Evolutionary conservation across 148 eudicot genomes (phyloP).

Genomic region (Beta vulgaris): DNA sequence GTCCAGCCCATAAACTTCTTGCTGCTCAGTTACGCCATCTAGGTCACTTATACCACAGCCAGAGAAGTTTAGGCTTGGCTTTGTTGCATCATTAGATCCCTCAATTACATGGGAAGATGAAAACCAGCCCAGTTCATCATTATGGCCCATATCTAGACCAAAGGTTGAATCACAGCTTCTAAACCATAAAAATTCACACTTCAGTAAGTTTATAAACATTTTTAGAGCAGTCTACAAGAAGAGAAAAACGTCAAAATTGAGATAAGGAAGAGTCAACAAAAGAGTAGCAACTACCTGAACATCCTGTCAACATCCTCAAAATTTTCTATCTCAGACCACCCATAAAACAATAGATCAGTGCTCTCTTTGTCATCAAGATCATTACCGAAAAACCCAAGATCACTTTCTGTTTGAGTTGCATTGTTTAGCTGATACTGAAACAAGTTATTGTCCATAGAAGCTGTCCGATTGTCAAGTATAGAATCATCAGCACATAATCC

Average conservation of each 20-base stretch:
- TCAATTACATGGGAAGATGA: constrained; percentile 54
- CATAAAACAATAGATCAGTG: constrained; percentile 56
- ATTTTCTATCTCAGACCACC: constrained; percentile 77
- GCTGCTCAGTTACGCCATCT: constrained; percentile 33
- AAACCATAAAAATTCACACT: constrained; percentile 21
- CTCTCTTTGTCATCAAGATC: constrained; percentile 48
- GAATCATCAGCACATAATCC: constrained; percentile 47
- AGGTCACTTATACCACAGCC: constrained; percentile 35
- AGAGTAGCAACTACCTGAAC: constrained; percentile 63
- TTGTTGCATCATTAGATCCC: constrained; percentile 52
- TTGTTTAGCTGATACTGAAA: constrained; percentile 45
- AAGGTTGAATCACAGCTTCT: constrained; percentile 88
- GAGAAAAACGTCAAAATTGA: constrained; percentile 5
- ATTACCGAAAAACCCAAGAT: constrained; percentile 47
- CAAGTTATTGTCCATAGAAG: constrained; percentile 40
- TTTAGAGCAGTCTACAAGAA: background rate
- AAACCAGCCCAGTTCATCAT: constrained; percentile 65
- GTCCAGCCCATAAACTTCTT: constrained; percentile 33
- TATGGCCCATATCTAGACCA: constrained; percentile 55
- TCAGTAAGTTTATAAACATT: background rate
- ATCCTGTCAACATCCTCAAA: constrained; percentile 92
- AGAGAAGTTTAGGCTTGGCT: constrained; percentile 45
- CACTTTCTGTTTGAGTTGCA: constrained; percentile 44
- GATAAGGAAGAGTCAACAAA: background rate
- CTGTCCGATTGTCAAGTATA: constrained; percentile 32